A percentile compares a stretch with the other conserved stretches of the same genome.
Evolutionary conservation across 73 alveolate species (phyloP).

Genomic region (Diophrys appendiculata): DNA sequence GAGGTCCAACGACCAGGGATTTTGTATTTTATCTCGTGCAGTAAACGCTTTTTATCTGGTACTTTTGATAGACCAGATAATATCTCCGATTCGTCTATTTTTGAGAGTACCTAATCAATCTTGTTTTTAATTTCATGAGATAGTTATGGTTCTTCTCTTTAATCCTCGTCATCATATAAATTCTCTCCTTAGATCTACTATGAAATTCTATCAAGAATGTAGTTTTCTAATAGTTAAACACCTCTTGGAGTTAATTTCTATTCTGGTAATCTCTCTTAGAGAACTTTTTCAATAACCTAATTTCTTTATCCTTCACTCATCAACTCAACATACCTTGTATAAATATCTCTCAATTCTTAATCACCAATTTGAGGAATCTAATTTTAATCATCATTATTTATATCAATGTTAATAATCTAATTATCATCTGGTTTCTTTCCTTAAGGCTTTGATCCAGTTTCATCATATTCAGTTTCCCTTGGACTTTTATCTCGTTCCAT

Average conservation of each 20-base stretch:
- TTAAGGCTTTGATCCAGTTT: background rate
- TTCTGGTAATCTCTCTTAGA: background rate
- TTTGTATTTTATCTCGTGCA: conserved; percentile 54
- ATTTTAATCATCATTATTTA: background rate
- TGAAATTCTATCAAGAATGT: background rate
- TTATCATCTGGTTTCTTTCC: background rate
- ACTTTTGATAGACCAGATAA: conserved; percentile 18
- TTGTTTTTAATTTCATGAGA: background rate
- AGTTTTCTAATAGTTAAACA: background rate
- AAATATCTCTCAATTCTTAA: background rate
- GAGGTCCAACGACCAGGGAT: conserved; percentile 67
- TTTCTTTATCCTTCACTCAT: background rate
- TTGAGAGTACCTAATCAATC: background rate
- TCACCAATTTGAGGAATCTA: background rate
- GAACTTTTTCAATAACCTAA: background rate
- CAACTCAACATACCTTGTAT: background rate
- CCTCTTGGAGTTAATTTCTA: background rate
- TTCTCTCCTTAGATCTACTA: background rate
- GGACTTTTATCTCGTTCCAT: too few relatives aligned
- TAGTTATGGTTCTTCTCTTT: background rate
- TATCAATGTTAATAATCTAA: background rate
- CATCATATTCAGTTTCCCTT: background rate
- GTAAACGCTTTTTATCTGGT: conserved; percentile 35
- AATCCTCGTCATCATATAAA: background rate
- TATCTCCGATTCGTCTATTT: background rate